Evolutionary conservation across 441 rosid genomes (phyloP).

Genomic region (Theobroma grandiflorum): DNA sequence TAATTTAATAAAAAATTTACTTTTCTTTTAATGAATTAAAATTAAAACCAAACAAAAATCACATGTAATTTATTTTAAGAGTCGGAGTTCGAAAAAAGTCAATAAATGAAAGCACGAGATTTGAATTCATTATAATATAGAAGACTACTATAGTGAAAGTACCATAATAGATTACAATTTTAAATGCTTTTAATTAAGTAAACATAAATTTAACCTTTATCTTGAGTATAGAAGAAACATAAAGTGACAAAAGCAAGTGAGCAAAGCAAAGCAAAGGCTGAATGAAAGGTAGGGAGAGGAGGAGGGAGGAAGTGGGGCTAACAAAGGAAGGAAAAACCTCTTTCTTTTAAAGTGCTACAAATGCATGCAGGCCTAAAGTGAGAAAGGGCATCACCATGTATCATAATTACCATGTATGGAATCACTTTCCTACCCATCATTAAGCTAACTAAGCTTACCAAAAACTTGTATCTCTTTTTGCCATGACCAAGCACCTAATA

Average conservation of each 20-base stretch:
- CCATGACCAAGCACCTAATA: not conserved
- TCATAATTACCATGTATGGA: slow-evolving; percentile 20
- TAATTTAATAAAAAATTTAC: no score
- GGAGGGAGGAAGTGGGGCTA: not conserved
- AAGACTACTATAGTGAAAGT: no score
- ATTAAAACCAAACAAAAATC: no score
- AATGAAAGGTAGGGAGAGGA: not conserved
- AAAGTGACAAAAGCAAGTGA: not conserved
- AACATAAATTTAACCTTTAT: not conserved
- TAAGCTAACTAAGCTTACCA: slow-evolving; percentile 10
- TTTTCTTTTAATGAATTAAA: no score
- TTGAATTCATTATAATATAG: no score
- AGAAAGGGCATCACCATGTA: slow-evolving; percentile 1
- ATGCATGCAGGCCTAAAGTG: slow-evolving; percentile 19
- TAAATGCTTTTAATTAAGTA: no score
- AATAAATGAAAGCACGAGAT: no score
- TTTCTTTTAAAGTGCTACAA: not conserved
- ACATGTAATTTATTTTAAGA: no score
- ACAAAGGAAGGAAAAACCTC: not conserved
- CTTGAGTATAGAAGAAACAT: not conserved
- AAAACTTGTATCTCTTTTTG: no score
- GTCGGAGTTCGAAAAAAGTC: no score
- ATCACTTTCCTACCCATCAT: slow-evolving; percentile 26
- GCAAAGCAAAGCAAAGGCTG: not conserved
- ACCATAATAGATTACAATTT: no score